These are phyloP conservation scores for Mycena alexandri DNA, from an alignment of 768 basidiomycete genomes.

Conservation along the genomic window DNA sequence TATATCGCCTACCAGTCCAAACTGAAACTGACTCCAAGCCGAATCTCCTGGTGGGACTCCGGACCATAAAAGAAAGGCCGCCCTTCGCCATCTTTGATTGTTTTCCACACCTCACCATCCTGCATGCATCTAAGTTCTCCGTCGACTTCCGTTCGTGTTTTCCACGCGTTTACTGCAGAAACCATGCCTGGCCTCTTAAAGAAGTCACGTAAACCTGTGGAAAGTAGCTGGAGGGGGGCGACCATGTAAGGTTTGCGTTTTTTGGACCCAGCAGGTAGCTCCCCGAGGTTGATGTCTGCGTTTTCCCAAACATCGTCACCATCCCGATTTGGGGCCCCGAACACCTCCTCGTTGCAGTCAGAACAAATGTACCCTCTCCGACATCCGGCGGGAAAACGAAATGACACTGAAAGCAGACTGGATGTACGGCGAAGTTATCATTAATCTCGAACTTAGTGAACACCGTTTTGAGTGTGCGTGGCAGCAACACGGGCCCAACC, in stretches of 20 bases:
- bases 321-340: too few species aligned
- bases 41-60: constrained; percentile 28
- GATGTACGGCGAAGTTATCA: constrained; percentile 2
- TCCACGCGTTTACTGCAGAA: background rate
- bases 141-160: too few species aligned
- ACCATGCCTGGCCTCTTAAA: constrained; percentile 27
- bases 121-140: too few species aligned
- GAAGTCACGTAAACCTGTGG: constrained; percentile 26
- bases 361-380: too few species aligned
- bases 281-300: too few species aligned
- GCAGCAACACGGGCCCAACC: background rate
- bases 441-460: background rate
- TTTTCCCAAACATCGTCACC: too few species aligned
- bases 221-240: constrained; percentile 36
- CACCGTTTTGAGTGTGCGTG: constrained; percentile 2
- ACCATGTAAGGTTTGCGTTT: constrained; percentile 21
- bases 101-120: constrained; percentile 26
- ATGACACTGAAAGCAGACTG: constrained; percentile 12
- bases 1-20: constrained; percentile 38
- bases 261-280: background rate
- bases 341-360: too few species aligned
- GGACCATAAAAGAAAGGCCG: constrained; percentile 30
- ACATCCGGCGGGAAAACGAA: background rate
- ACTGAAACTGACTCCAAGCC: constrained; percentile 37
- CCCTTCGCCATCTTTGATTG: too few species aligned